These are phyloP conservation scores for Claviceps digitariae DNA, from an alignment of 2,329 filamentous ascomycete genomes.

Conservation along the genomic window DNA sequence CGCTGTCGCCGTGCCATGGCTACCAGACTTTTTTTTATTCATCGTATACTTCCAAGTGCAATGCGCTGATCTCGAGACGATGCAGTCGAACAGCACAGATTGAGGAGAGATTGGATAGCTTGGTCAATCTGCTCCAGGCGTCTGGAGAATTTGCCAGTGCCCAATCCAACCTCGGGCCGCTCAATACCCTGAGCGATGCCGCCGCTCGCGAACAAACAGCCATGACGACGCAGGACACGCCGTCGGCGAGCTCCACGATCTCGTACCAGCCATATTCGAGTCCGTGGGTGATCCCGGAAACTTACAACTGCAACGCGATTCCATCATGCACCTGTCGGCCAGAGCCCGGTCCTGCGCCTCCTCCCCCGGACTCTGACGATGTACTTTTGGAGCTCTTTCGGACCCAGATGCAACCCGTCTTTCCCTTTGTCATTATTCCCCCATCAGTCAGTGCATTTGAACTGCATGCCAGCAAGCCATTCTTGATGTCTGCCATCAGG, in stretches of 20 bases:
- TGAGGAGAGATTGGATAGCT: slow-evolving; percentile 34
- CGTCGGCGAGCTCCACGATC: slow-evolving; percentile 9
- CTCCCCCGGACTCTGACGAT: slow-evolving; percentile 31
- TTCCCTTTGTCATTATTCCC: slow-evolving; percentile 34
- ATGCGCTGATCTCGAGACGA: background rate
- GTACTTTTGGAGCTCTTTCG: slow-evolving; percentile 31
- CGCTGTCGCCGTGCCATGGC: background rate
- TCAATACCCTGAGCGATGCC: slow-evolving; percentile 16
- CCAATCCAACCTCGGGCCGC: slow-evolving; percentile 11
- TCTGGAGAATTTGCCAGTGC: slow-evolving; percentile 22
- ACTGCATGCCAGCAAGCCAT: slow-evolving; percentile 27
- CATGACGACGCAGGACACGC: slow-evolving; percentile 13
- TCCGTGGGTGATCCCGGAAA: slow-evolving; percentile 22
- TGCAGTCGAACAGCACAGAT: slow-evolving; percentile 34
- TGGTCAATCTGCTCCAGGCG: slow-evolving; percentile 33
- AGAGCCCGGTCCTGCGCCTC: slow-evolving; percentile 23
- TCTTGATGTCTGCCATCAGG: slow-evolving; percentile 34
- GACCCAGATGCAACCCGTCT: slow-evolving; percentile 26
- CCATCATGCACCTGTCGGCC: slow-evolving; percentile 34
- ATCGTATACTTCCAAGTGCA: too few relatives aligned
- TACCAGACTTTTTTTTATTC: too few relatives aligned
- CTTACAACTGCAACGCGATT: slow-evolving; percentile 33
- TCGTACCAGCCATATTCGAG: slow-evolving; percentile 7
- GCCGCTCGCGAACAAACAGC: slow-evolving; percentile 14
- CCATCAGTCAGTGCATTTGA: slow-evolving; percentile 20